Percentiles rank a stretch among this genome's conserved stretches.
phyloP scores from a whole-genome alignment of 257 asterid species.

The Ilex aquifolium region DNA sequence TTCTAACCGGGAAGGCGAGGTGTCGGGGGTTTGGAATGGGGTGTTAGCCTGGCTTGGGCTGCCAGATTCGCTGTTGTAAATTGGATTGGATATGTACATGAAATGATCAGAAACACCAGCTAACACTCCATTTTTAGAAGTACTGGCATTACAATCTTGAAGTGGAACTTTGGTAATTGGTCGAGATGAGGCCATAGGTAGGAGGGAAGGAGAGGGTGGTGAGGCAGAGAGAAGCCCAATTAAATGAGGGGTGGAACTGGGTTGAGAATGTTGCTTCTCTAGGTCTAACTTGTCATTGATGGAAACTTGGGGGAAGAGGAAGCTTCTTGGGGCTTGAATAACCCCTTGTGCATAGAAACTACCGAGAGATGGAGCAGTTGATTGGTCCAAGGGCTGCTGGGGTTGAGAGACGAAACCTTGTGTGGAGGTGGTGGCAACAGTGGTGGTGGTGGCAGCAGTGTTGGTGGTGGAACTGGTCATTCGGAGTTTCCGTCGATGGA shows the following conservation, averaged over 20 bases:
- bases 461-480: not conserved
- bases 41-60: constrained; percentile 21
- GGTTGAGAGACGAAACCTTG: not conserved
- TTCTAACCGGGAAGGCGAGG: constrained; percentile 50
- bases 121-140: constrained; percentile 1
- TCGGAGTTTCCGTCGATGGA: constrained; percentile 15
- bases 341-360: constrained; percentile 49
- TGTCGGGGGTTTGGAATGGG: constrained; percentile 48
- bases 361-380: constrained; percentile 29
- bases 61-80: constrained; percentile 26
- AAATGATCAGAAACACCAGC: constrained; percentile 16
- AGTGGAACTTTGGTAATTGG: constrained; percentile 12
- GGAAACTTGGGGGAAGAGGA: constrained; percentile 36
- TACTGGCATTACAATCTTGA: constrained; percentile 7
- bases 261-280: constrained; percentile 22
- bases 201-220: constrained; percentile 16
- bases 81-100: constrained; percentile 54
- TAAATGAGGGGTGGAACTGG: constrained; percentile 3
- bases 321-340: constrained; percentile 43
- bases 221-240: constrained; percentile 8
- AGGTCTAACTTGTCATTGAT: constrained; percentile 11
- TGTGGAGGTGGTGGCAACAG: not conserved
- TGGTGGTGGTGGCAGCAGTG: not conserved
- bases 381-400: constrained; percentile 7
- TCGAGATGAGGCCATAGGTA: constrained; percentile 15